Evolutionary conservation across 257 asterid species (phyloP), one percentile per base, ranked within the genome.

Genomic region (Solanum clarkiae): DNA sequence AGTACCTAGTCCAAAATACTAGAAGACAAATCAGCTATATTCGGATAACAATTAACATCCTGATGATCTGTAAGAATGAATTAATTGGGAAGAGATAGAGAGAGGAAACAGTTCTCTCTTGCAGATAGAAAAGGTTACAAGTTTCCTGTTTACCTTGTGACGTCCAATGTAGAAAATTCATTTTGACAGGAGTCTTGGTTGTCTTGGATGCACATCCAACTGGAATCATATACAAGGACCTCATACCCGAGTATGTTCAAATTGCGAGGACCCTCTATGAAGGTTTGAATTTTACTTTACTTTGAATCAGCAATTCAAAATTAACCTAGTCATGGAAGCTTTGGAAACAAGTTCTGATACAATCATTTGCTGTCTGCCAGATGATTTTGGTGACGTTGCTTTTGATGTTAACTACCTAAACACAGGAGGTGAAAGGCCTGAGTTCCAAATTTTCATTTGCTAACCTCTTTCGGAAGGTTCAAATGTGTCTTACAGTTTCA

Each of bases 131-230:
- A 49, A 26, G 18, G 24, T 77, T 10, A 26, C 47, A 15, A 77
- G 45, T 51, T 51, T 51, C 45, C 82, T 77, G 55, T 71, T 42
- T 71, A 71, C 55, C 55, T 42, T 44, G 62, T 16, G 45, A 22
- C 45, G 24, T 75, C 62, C 24, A 44, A 13, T 15, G 44, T 26
- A 7, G 42, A 24, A 53, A 49, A 26, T 75, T 47, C 45, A 24
- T 75, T 49, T 44, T 84, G 85, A 83, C 95, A 96, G 99, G 99
- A 87, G 97, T 94, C 80, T 91, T 96, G 36, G 98, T 94, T 59
- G 98, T 92, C 82, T 87, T 96, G 89, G 99, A 96, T 89, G 98
- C 99, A 45, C 89, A 85, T 88, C 99, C 99, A 49, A 91, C 86
- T 20, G 98, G 99, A 84, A 90, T 96, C 88, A 93, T 96, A 51